Base-by-base conservation (phyloP, 148 eudicot species). In the Vaccinium myrtillus region DNA sequence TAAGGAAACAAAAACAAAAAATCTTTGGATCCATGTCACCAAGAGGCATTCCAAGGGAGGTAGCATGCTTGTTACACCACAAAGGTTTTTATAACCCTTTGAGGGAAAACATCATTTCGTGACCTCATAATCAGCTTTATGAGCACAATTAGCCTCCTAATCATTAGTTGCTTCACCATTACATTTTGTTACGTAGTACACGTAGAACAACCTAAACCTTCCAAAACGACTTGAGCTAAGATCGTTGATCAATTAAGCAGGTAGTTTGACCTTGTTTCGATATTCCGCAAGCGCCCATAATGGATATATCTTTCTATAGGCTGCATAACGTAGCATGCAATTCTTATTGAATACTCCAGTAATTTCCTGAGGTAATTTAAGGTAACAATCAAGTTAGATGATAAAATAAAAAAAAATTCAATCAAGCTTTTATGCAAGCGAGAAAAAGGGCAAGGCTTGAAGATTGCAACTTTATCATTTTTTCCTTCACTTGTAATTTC, bases 261-360 rank as follows among this genome's bases (percentile, higher is more conserved):
- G 59, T 58, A 76, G 48, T 48, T 83, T 83, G 75, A 83, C 75
- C 19, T 76, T 83, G 48, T 65, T 85, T 11, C 83, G 69, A 65
- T 89, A 89, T 14, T 89, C 91, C 15, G 88, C 89, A 23, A 90
- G 74, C 49, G 91, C 91, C 91, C 91, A 90, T 49, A 90, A 32
- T 0, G 90, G 88, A 39, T 59, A 90, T 81, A 86, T 87, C 53
- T 87, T 86, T 30, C 90, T 86, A 77, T 87, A 87, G 16, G 85
- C 86, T 18, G 89, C 87, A 81, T 87, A 89, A 77, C 85, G 89
- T n/a, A 87, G 21, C 88, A 90, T 86, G 81, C 91, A 87, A 39
- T 86, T 90, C 84, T 86, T 87, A 67, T 27, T 84, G 86, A 87
- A 90, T 65, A 82, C 87, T 21, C 91, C 91, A 5, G 90, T 86